A percentile compares a stretch with the other conserved stretches of the same genome.
These are phyloP conservation scores for Mercurialis annua DNA, from an alignment of 345 rosid genomes.

Conservation along the genomic window DNA sequence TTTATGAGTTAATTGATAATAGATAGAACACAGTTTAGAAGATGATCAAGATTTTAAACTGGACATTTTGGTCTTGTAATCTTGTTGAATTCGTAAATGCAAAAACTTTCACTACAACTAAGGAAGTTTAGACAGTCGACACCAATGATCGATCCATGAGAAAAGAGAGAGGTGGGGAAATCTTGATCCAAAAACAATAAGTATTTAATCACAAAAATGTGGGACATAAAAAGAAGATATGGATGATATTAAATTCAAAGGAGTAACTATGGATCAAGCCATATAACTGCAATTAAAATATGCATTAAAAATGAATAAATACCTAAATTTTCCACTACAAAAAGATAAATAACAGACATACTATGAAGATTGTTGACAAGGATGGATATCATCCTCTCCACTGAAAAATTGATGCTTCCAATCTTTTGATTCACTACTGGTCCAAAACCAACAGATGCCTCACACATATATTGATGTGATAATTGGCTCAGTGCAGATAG, in stretches of 20 bases:
- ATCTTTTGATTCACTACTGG: slow-evolving; percentile 66
- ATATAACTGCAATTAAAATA: not conserved
- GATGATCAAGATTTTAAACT: not conserved
- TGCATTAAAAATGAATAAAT: not conserved
- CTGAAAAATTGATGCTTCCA: slow-evolving; percentile 83
- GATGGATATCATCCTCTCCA: slow-evolving; percentile 91
- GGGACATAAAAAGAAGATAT: not conserved
- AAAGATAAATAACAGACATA: slow-evolving; percentile 41
- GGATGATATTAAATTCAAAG: not conserved
- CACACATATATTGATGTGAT: slow-evolving; percentile 82
- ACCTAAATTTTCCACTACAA: slow-evolving; percentile 2
- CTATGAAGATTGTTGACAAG: slow-evolving; percentile 94
- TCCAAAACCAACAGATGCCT: slow-evolving; percentile 60
- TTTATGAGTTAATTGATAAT: not conserved
- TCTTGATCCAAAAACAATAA: not conserved
- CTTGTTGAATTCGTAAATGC: not conserved
- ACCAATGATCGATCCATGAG: not conserved
- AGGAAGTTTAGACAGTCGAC: not conserved
- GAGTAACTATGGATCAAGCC: not conserved
- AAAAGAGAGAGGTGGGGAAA: not conserved
- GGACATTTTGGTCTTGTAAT: not conserved
- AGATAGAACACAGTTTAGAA: not conserved
- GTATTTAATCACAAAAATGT: not conserved
- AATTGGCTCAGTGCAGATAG: slow-evolving; percentile 79
- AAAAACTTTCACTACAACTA: not conserved